Evolutionary conservation across 2,329 filamentous ascomycete genomes (phyloP).

Genomic region (Pyrenochaeta sp.): DNA sequence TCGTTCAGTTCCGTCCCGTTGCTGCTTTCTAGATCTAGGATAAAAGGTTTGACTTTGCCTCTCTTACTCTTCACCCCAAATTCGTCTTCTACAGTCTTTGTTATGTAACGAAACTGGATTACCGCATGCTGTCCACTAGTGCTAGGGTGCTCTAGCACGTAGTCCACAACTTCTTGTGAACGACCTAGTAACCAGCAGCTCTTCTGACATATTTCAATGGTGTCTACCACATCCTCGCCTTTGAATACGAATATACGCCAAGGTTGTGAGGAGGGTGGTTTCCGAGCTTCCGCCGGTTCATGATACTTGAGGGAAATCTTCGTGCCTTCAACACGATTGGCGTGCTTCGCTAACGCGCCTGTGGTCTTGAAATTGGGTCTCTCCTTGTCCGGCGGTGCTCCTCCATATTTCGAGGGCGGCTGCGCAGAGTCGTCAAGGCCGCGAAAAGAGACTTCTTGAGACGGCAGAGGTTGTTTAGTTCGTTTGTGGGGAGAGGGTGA

Average conservation of each 20-base stretch:
- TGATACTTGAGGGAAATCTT: conserved; percentile 91
- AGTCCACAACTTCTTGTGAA: conserved; percentile 81
- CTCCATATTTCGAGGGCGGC: conserved; percentile 42
- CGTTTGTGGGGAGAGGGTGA: conserved; percentile 54
- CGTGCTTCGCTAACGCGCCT: conserved; percentile 84
- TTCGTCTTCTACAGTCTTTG: conserved; percentile 86
- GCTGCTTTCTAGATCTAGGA: conserved; percentile 92
- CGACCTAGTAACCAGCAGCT: conserved; percentile 93
- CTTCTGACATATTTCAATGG: conserved; percentile 75
- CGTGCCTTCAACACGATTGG: conserved; percentile 81
- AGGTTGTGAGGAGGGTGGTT: conserved; percentile 77
- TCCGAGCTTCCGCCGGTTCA: conserved; percentile 91
- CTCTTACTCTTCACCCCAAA: conserved; percentile 61
- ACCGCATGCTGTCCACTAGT: conserved; percentile 96
- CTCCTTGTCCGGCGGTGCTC: conserved; percentile 69
- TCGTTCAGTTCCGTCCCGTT: conserved; percentile 89
- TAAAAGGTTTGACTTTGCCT: conserved; percentile 72
- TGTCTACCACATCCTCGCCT: conserved; percentile 79
- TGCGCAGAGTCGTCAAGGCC: conserved; percentile 42
- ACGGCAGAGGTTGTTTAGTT: conserved; percentile 54
- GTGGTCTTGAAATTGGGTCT: conserved; percentile 87
- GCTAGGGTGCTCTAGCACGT: conserved; percentile 87
- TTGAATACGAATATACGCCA: conserved; percentile 98
- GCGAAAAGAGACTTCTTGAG: conserved; percentile 57
- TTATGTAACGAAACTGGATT: conserved; percentile 87